Conservation (phyloP, 768 basidiomycete species). For the Mrakia frigida region DNA sequence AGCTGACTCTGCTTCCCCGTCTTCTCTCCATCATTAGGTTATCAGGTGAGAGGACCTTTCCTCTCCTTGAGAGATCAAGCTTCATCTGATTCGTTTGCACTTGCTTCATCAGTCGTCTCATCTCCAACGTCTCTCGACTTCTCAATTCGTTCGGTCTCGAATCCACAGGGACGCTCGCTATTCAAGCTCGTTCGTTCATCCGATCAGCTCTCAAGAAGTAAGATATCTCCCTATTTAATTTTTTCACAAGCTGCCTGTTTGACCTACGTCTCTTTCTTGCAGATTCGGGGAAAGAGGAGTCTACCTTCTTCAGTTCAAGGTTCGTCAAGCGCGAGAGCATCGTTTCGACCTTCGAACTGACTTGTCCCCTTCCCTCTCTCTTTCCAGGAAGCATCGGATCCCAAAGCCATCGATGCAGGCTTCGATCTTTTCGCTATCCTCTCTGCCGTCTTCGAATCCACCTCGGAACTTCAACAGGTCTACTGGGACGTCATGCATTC, state of each 20-base stretch:
- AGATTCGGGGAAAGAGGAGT: constrained; percentile 6
- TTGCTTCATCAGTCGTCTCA: constrained; percentile 35
- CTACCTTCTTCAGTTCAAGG: constrained; percentile 10
- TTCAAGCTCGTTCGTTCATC: constrained; percentile 57
- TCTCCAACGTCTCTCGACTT: constrained; percentile 54
- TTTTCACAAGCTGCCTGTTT: background rate
- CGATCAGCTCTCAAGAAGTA: constrained; percentile 47
- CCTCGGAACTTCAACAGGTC: background rate
- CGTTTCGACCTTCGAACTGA: background rate
- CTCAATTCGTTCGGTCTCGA: constrained; percentile 51
- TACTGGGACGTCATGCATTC: background rate
- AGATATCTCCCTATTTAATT: background rate
- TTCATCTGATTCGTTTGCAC: background rate
- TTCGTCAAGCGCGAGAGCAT: background rate
- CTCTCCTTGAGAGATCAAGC: constrained; percentile 46
- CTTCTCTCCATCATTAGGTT: background rate
- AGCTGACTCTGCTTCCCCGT: background rate
- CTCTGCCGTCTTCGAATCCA: background rate
- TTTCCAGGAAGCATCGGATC: constrained; percentile 8
- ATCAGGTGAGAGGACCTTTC: background rate
- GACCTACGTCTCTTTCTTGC: background rate
- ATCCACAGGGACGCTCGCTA: constrained; percentile 56
- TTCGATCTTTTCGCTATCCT: background rate
- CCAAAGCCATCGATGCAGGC: background rate
- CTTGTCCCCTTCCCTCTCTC: background rate